phyloP scores from a whole-genome alignment of 768 basidiomycete genomes.

The Tricholoma matsutake region DNA sequence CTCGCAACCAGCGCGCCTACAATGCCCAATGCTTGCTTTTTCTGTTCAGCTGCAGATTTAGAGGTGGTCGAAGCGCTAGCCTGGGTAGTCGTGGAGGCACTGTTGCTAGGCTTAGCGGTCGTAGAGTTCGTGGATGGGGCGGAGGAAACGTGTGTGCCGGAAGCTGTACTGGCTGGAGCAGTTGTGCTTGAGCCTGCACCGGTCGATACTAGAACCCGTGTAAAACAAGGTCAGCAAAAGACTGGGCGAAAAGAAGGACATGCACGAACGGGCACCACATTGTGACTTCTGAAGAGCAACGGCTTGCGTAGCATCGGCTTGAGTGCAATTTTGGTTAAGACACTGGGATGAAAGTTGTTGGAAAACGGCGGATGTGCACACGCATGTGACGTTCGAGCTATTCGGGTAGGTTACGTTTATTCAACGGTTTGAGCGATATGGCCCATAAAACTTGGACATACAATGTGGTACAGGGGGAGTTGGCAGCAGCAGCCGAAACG shows the following conservation, averaged over 20 bases:
- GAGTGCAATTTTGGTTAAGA: constrained; percentile 31
- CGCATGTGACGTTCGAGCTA: constrained; percentile 38
- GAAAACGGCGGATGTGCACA: constrained; percentile 38
- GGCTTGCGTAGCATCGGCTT: constrained; percentile 29
- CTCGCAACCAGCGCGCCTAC: background rate
- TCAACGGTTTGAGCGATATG: too few relatives aligned
- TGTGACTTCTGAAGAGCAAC: constrained; percentile 24
- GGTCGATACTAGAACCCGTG: background rate
- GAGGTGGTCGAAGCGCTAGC: background rate
- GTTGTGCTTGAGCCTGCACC: background rate
- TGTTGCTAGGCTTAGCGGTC: background rate
- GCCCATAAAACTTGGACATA: background rate
- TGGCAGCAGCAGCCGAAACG: background rate
- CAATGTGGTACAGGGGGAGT: background rate
- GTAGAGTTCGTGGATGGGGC: background rate
- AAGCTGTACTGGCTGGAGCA: background rate
- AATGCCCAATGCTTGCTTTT: background rate
- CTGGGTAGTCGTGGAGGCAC: background rate
- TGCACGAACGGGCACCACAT: constrained; percentile 23
- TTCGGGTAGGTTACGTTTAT: background rate
- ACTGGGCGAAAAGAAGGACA: background rate
- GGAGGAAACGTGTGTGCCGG: background rate
- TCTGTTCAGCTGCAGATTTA: background rate
- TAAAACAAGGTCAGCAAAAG: background rate
- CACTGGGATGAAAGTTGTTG: constrained; percentile 31